phyloP scores from a whole-genome alignment of 495 filamentous ascomycete species.

The Geoglossum glabrum region DNA sequence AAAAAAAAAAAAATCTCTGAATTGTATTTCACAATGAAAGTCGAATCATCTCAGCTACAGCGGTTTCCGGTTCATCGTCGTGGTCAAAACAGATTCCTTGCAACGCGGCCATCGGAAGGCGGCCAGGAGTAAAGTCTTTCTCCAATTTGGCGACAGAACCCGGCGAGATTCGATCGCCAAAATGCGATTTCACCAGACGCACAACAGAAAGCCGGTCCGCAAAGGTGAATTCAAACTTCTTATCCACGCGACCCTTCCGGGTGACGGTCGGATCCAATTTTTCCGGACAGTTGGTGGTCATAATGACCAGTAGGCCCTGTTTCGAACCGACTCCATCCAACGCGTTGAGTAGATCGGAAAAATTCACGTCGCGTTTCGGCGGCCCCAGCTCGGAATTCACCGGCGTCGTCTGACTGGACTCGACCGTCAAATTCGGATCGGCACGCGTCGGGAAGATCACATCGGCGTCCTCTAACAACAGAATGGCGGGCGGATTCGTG shows the following conservation, averaged over 20 bases:
- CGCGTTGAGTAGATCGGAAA: constrained; percentile 60
- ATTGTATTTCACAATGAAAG: too few species aligned
- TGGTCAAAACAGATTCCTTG: too few species aligned
- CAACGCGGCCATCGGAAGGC: too few species aligned
- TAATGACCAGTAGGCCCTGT: constrained; percentile 61
- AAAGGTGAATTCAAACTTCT: constrained; percentile 43
- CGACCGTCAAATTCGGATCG: not conserved
- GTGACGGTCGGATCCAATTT: constrained; percentile 59
- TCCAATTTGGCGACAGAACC: too few species aligned
- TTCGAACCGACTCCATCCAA: constrained; percentile 62
- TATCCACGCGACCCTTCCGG: constrained; percentile 58
- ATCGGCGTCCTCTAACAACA: constrained; percentile 59
- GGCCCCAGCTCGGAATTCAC: constrained; percentile 27
- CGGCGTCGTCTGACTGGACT: constrained; percentile 9
- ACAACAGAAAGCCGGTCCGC: constrained; percentile 17
- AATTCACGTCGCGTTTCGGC: too few species aligned
- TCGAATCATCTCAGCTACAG: too few species aligned
- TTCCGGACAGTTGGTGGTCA: constrained; percentile 68
- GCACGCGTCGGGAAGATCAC: constrained; percentile 41
- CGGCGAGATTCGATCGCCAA: too few species aligned
- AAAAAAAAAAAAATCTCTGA: too few species aligned
- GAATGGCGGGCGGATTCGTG: constrained; percentile 45
- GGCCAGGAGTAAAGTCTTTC: too few species aligned
- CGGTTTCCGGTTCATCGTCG: too few species aligned
- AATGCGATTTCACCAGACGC: too few species aligned